Evolutionary conservation across 1,284 basidiomycete genomes (phyloP).

Genomic region (Kwoniella shivajii): DNA sequence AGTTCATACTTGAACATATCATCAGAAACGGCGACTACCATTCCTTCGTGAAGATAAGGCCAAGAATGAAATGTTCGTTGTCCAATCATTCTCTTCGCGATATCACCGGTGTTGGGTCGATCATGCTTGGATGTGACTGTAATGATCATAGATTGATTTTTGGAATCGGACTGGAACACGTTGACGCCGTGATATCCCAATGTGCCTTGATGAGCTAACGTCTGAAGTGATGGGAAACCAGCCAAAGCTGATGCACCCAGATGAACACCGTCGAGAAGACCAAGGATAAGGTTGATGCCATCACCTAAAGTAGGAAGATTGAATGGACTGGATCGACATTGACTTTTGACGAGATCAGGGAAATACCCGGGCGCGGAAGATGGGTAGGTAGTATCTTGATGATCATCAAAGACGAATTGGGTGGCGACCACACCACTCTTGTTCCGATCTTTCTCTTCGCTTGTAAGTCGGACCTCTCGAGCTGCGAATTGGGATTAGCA

Average conservation of each 20-base stretch:
- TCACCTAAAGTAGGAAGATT: slow-evolving; percentile 79
- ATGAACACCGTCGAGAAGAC: slow-evolving; percentile 84
- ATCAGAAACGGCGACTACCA: slow-evolving; percentile 85
- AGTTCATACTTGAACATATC: slow-evolving; percentile 80
- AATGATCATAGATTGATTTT: slow-evolving; percentile 90
- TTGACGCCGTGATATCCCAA: slow-evolving; percentile 89
- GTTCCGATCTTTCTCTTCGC: slow-evolving; percentile 79
- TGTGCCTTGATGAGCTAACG: slow-evolving; percentile 74
- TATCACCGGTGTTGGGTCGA: slow-evolving; percentile 66
- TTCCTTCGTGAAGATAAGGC: slow-evolving; percentile 93
- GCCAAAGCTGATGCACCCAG: slow-evolving; percentile 85
- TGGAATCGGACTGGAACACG: slow-evolving; percentile 86
- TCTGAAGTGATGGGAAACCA: slow-evolving; percentile 93
- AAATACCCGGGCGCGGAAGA: slow-evolving; percentile 94
- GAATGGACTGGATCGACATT: slow-evolving; percentile 76
- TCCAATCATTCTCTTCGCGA: slow-evolving; percentile 76
- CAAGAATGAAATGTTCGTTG: slow-evolving; percentile 80
- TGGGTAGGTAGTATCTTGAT: slow-evolving; percentile 71
- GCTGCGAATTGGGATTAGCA: slow-evolving; percentile 54
- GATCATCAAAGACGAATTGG: slow-evolving; percentile 70
- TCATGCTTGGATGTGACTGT: slow-evolving; percentile 78
- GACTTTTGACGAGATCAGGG: slow-evolving; percentile 82
- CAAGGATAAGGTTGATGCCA: slow-evolving; percentile 81
- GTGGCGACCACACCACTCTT: slow-evolving; percentile 71
- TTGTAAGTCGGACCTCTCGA: slow-evolving; percentile 72